Base-by-base conservation (phyloP, 345 rosid species). In the Isatis tinctoria region DNA sequence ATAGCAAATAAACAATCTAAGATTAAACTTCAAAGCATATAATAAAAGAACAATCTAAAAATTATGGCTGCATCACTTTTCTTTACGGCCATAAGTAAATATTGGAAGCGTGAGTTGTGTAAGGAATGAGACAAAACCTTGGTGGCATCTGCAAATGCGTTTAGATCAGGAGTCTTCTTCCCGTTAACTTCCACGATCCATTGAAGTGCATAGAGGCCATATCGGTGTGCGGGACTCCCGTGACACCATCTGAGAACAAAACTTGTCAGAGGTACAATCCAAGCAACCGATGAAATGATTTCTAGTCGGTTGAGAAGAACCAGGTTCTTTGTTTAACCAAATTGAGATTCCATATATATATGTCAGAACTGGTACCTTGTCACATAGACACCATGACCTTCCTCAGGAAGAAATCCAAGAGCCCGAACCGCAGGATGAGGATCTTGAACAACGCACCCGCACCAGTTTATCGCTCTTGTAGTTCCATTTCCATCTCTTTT, bases 171-270 rank as follows among this genome's bases (percentile, higher is more conserved):
- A 54, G 93, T 92, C 1, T 71, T 84, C 81, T 87, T 90, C 67
- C 99, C 99, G 44, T 90, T 95, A 32, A 95, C 82, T 83, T 91
- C 97, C 65, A 95, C 93, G 28, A 95, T 95, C 99, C 99, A 95
- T 49, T 89, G 96, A 66, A 86, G 89, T 71, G 97, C 88, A 67
- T 83, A 88, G 24, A 95, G 82, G 47, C 97, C 97, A 75, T 95
- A 91, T 68, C 96, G 84, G 40, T 88, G 87, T 37, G 78, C 97
- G 1, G 99, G 99, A 84, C 99, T 95, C 45, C 97, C 99, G n/a
- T 85, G 89, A 73, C 86, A 86, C 87, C 90, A 90, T 92, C 97
- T 95, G 82, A 67, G 27, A 56, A 54, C 52, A 54, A 10, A 11
- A 16, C 30, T 67, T 48, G 3, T 59, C 53, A 63, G 58, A 58